Base-by-base conservation (phyloP, 2,329 filamentous ascomycete species). In the Myriosclerotinia curreyana region DNA sequence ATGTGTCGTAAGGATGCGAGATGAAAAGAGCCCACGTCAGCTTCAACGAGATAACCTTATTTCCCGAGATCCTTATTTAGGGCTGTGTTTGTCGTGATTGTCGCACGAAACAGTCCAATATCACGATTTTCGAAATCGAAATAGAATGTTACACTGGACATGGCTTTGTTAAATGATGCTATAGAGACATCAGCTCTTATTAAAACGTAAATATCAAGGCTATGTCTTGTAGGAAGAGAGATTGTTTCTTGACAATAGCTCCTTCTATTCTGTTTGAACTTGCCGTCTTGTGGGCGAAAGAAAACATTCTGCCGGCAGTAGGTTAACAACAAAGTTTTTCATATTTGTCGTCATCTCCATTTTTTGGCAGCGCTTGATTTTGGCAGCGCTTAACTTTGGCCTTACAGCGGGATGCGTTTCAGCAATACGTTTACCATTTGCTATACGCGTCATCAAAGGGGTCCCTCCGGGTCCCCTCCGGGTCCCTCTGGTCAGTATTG, bases 11-110 rank as follows among this genome's bases (percentile, higher is more conserved):
- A 63, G 52, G 42, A 56, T 58, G 42, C 20, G 38, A 49, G 46
- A 50, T 58, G 51, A 62, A 31, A 14, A 48, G 20, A 36, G 64
- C 40, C 60, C 38, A 59, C 48, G 46, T 63, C 51, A 36, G n/a
- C 51, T 49, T 42, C 17, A 36, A 46, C 14, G 38, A 17, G 34
- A 61, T 31, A 31, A 52, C 34, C 36, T 34, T 25, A 61, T 61
- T 61, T 61, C 48, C 48, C 59, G 20, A 58, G 20, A 61, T 61
- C 48, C 59, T 22, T 31, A 53, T 61, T 28, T 36, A 36, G 31
- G 46, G 59, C 59, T 54, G 36, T 53, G 59, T 61, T 61, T 22
- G 25, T 61, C 8, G 36, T 53, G 59, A 53, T 61, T 22, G 25
- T 61, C 8, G 48, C 48, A 52, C 48, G 20, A 25, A 53, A 53